phyloP scores from a whole-genome alignment of 208 protist genomes.

The Naegleria lovaniensis region DNA sequence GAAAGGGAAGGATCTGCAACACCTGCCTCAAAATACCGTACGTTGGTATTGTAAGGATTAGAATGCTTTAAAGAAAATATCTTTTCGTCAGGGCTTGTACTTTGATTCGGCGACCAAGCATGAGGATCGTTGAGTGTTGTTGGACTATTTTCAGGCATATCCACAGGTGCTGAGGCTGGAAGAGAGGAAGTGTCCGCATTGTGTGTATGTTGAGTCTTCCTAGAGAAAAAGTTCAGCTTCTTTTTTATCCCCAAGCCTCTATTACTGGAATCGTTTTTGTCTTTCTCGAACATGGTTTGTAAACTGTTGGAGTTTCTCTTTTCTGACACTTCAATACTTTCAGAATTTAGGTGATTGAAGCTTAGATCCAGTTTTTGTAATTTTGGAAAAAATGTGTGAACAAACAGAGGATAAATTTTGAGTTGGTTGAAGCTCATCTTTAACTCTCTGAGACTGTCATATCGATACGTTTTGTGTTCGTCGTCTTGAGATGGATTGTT shows the following conservation, averaged over 20 bases:
- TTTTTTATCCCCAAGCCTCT: background rate
- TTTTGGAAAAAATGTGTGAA: background rate
- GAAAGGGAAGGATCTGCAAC: background rate
- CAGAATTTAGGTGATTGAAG: background rate
- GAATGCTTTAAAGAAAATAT: background rate
- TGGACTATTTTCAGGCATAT: background rate
- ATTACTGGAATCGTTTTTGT: background rate
- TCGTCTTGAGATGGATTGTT: background rate
- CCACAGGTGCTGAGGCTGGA: background rate
- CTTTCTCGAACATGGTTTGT: background rate
- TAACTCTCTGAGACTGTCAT: background rate
- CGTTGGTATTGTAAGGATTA: background rate
- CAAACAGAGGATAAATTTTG: background rate
- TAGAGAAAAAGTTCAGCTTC: background rate
- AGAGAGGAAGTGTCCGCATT: background rate
- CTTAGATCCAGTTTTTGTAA: background rate
- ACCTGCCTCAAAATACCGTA: background rate
- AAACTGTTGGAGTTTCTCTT: background rate
- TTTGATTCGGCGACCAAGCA: background rate
- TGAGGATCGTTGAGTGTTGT: background rate
- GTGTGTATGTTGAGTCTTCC: background rate
- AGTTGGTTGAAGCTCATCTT: background rate
- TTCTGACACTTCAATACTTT: background rate
- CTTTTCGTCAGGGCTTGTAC: background rate
- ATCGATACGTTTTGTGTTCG: background rate